A percentile compares a stretch with the other conserved stretches of the same genome.
These are phyloP conservation scores for Oryza glumipatula DNA, from an alignment of 176 grass and related monocot species.

Conservation along the genomic window DNA sequence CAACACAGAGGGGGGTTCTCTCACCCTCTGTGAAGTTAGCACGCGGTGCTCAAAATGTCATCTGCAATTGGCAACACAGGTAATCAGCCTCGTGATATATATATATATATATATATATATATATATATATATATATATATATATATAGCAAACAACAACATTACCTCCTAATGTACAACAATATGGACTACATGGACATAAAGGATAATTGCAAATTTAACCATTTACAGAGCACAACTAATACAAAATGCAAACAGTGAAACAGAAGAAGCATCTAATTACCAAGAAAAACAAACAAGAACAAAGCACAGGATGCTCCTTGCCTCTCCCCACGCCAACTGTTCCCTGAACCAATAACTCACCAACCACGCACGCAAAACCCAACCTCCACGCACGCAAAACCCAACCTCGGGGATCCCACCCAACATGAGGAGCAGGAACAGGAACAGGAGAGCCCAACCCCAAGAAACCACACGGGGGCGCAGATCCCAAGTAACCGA, in stretches of 20 bases:
- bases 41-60: slow-evolving; percentile 24
- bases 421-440: slow-evolving; percentile 4
- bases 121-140: slow-evolving; percentile 41
- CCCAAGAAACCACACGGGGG: slow-evolving; percentile 24
- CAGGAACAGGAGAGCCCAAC: not conserved
- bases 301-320: not conserved
- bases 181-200: not conserved
- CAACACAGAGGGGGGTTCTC: not conserved
- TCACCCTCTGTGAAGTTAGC: not conserved
- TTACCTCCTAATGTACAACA: not conserved
- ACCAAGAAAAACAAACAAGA: not conserved
- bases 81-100: slow-evolving; percentile 18
- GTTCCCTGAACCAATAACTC: slow-evolving; percentile 19
- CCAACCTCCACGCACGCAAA: not conserved
- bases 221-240: not conserved
- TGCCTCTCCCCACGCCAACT: not conserved
- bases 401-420: slow-evolving; percentile 16
- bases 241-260: not conserved
- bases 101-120: slow-evolving; percentile 38
- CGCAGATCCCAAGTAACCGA: slow-evolving; percentile 42
- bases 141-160: not conserved
- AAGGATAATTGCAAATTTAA: slow-evolving; percentile 14
- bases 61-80: slow-evolving; percentile 30
- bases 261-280: not conserved
- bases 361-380: slow-evolving; percentile 11